A percentile compares a stretch with the other conserved stretches of the same genome.
phyloP scores from a whole-genome alignment of 1,284 basidiomycete species.

The Gomphus bonarii region DNA sequence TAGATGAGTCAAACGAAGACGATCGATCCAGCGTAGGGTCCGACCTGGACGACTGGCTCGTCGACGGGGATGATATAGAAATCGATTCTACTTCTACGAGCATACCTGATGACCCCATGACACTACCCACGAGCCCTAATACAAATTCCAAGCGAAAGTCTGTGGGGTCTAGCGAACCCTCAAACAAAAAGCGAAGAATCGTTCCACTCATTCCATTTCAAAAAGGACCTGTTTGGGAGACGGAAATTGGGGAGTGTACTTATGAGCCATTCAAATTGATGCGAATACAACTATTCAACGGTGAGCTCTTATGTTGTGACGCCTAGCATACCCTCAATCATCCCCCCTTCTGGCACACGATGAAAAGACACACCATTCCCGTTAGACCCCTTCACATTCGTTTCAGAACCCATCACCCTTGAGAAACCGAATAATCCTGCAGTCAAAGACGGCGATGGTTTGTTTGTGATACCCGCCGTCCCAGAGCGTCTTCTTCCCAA shows the following conservation, averaged over 20 bases:
- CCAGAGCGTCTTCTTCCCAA: conserved; percentile 1
- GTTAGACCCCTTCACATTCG: conserved; percentile 69
- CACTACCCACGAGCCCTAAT: conserved; percentile 26
- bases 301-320: conserved; percentile 28
- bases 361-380: conserved; percentile 56
- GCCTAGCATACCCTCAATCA: background rate
- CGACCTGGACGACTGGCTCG: conserved; percentile 68
- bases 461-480: conserved; percentile 28
- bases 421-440: conserved; percentile 19
- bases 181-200: conserved; percentile 52
- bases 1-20: conserved; percentile 49
- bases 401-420: conserved; percentile 37
- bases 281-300: conserved; percentile 69
- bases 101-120: conserved; percentile 27
- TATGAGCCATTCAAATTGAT: conserved; percentile 59
- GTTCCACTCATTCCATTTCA: conserved; percentile 65
- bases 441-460: conserved; percentile 16
- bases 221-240: conserved; percentile 73
- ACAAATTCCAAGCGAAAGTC: conserved; percentile 43
- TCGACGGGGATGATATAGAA: conserved; percentile 62
- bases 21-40: conserved; percentile 55
- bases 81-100: conserved; percentile 31
- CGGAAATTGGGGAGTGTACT: conserved; percentile 44
- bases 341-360: background rate
- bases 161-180: conserved; percentile 34